Evolutionary conservation across 139 green algal genomes (phyloP).

Genomic region (Coccomyxa sp.): DNA sequence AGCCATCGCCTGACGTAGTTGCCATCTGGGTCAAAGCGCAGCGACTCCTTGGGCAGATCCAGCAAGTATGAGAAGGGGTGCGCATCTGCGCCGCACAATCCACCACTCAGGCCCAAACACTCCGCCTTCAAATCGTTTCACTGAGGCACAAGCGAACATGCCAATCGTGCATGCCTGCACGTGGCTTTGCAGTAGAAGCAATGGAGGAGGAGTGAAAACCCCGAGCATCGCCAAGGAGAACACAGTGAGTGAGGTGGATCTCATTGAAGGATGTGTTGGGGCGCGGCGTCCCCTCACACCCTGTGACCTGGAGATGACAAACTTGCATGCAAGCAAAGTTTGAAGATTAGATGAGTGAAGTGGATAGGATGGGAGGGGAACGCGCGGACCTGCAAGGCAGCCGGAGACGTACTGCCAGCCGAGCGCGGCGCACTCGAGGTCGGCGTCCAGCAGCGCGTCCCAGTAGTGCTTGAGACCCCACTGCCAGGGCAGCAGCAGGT

Average conservation of each 20-base stretch:
- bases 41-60: conserved; percentile 56
- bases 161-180: background rate
- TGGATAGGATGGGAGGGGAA: too few species aligned
- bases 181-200: too few species aligned
- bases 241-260: too few species aligned
- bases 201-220: too few species aligned
- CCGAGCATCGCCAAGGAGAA: too few species aligned
- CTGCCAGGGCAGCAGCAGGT: conserved; percentile 90
- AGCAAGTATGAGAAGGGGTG: conserved; percentile 79
- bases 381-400: conserved; percentile 31
- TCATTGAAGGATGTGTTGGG: too few species aligned
- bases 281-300: too few species aligned
- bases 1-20: conserved; percentile 88
- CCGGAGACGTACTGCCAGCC: conserved; percentile 73
- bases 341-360: too few species aligned
- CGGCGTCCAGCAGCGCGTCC: conserved; percentile 85
- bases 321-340: too few species aligned
- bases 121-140: background rate
- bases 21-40: conserved; percentile 74
- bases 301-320: too few species aligned
- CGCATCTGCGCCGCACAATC: conserved; percentile 52
- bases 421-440: conserved; percentile 87
- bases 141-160: background rate
- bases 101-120: too few species aligned
- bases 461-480: conserved; percentile 96